Percentiles rank a stretch among this genome's conserved stretches.
Conservation (phyloP, 768 basidiomycete genomes). For the Ramaria rubella region DNA sequence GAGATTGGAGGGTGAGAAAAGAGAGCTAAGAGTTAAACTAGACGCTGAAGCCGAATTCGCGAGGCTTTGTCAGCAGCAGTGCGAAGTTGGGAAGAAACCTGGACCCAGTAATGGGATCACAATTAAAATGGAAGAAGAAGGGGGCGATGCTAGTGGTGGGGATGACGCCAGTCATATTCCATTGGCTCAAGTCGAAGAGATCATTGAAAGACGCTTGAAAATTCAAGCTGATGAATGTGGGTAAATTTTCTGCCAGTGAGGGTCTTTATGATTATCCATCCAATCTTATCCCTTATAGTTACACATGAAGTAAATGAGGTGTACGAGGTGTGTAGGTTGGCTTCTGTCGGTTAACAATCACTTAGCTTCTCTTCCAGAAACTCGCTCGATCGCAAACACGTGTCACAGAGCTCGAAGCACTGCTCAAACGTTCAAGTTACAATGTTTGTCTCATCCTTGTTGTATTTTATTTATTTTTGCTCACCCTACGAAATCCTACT, state of each 20-base stretch:
- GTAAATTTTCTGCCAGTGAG: background rate
- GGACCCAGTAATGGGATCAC: background rate
- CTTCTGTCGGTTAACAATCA: background rate
- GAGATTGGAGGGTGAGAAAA: constrained; percentile 1
- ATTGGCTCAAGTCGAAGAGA: background rate
- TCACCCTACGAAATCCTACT: background rate
- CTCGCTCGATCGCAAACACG: background rate
- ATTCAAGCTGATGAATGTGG: background rate
- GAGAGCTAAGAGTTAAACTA: constrained; percentile 1
- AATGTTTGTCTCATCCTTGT: background rate
- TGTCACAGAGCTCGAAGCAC: background rate
- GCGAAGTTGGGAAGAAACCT: background rate
- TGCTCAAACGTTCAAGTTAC: background rate
- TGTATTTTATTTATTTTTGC: background rate
- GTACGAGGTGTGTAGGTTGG: background rate
- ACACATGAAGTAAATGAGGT: background rate
- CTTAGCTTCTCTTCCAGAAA: background rate
- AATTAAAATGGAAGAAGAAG: constrained; percentile 2
- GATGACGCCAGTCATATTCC: background rate
- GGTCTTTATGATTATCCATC: background rate
- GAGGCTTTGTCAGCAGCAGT: background rate
- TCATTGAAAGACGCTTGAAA: background rate
- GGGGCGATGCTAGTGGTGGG: background rate
- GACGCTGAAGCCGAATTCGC: background rate
- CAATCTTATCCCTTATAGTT: background rate